These are phyloP conservation scores for Hylodesmum podocarpum DNA, from an alignment of 306 rosid genomes.

Conservation along the genomic window DNA sequence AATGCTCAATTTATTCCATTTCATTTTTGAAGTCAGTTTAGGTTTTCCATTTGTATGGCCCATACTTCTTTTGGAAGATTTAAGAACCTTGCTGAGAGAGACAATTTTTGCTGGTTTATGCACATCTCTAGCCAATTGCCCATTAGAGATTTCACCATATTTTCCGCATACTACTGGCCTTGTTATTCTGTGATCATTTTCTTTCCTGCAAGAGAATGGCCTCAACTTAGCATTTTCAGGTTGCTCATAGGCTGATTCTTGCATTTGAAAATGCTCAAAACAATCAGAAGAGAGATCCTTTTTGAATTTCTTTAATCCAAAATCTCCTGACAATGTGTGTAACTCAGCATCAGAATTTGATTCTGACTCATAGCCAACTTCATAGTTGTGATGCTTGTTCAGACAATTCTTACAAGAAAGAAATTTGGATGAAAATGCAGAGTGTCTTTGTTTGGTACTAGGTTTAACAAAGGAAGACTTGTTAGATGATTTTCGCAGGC, in stretches of 20 bases:
- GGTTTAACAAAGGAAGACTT: conserved; percentile 26
- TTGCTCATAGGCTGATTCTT: conserved; percentile 30
- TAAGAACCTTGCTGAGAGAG: conserved; percentile 54
- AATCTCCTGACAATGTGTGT: conserved; percentile 29
- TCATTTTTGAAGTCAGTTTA: conserved; percentile 25
- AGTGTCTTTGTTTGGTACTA: conserved; percentile 6
- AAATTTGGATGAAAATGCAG: conserved; percentile 32
- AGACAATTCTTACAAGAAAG: conserved; percentile 38
- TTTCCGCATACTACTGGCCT: conserved; percentile 61
- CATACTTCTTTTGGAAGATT: conserved; percentile 41
- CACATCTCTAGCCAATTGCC: conserved; percentile 24
- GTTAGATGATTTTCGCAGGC: conserved; percentile 21
- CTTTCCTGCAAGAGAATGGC: conserved; percentile 34
- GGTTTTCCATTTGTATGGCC: conserved; percentile 33
- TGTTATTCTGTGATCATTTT: conserved; percentile 34
- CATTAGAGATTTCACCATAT: conserved; percentile 59
- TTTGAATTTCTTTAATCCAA: conserved; percentile 45
- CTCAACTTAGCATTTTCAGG: conserved; percentile 22
- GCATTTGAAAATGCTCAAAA: conserved; percentile 25
- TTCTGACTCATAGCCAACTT: conserved; percentile 32
- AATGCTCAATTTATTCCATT: conserved; percentile 37
- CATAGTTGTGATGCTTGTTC: conserved; percentile 12
- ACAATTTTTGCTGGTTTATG: conserved; percentile 58
- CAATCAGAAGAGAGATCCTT: conserved; percentile 34
- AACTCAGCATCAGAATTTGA: conserved; percentile 31